Evolutionary conservation across 2,329 filamentous ascomycete species (phyloP).

Genomic region (Ilyonectria sp.): DNA sequence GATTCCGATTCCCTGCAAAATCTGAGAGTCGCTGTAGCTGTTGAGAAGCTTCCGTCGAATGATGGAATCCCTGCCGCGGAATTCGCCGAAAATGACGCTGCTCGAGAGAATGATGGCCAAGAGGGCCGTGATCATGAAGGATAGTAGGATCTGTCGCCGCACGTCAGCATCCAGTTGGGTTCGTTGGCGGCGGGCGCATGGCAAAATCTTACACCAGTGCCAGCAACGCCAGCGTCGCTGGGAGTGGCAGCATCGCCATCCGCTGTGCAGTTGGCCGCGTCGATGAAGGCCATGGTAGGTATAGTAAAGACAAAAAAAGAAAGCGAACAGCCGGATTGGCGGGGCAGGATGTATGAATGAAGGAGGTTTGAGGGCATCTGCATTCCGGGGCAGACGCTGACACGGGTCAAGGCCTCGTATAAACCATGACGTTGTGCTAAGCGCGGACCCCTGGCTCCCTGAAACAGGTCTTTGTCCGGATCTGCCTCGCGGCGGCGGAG

Average conservation of each 20-base stretch:
- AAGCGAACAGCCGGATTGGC: conserved; percentile 1
- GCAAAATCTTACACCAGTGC: conserved; percentile 63
- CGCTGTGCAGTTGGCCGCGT: conserved; percentile 72
- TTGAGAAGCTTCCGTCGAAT: conserved; percentile 76
- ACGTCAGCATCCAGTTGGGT: conserved; percentile 27
- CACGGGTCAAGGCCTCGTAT: conserved; percentile 28
- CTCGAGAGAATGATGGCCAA: conserved; percentile 69
- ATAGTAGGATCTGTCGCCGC: conserved; percentile 63
- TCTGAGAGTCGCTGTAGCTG: conserved; percentile 78
- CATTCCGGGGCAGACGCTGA: conserved; percentile 27
- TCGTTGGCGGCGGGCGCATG: neutral
- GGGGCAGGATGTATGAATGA: neutral
- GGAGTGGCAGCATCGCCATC: conserved; percentile 59
- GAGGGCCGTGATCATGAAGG: conserved; percentile 76
- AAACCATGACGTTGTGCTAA: conserved; percentile 48
- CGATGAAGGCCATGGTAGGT: conserved; percentile 71
- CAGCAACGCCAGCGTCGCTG: conserved; percentile 72
- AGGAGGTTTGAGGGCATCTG: conserved; percentile 31
- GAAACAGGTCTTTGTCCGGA: conserved; percentile 44
- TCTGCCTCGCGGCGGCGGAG: conserved; percentile 33
- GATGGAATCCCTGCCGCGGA: conserved; percentile 62
- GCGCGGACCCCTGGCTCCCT: conserved; percentile 47
- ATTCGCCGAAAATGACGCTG: conserved; percentile 70
- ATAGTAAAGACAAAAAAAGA: neutral
- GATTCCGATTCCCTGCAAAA: conserved; percentile 78